Evolutionary conservation across 2,329 filamentous ascomycete genomes (phyloP).

Genomic region (Exophiala lecanii-corni): DNA sequence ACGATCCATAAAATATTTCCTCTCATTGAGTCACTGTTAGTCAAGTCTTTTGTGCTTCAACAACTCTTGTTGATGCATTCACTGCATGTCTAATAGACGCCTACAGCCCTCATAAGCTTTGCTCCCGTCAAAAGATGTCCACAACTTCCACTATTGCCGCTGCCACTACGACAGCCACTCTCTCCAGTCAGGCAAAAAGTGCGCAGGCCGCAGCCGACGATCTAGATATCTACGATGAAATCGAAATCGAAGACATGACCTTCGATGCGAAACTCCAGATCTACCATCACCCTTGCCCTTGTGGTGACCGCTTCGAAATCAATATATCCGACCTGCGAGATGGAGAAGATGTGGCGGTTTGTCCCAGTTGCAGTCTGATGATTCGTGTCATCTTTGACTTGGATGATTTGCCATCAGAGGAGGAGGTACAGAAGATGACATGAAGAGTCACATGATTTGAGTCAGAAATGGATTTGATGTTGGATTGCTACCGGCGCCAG

Average conservation of each 20-base stretch:
- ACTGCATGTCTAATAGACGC: too few species aligned
- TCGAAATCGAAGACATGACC: conserved; percentile 98
- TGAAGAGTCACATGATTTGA: too few species aligned
- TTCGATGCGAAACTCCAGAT: conserved; percentile 77
- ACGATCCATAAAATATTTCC: too few species aligned
- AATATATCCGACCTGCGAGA: conserved; percentile 77
- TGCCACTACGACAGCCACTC: conserved; percentile 6
- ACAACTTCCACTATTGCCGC: conserved; percentile 10
- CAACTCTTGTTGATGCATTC: too few species aligned
- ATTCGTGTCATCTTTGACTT: conserved; percentile 89
- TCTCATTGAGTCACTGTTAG: too few species aligned
- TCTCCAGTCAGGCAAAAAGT: neutral
- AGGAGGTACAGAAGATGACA: conserved; percentile 4
- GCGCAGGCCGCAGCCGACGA: conserved; percentile 39
- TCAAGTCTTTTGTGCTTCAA: too few species aligned
- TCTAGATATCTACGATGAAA: conserved; percentile 86
- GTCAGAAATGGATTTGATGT: too few species aligned
- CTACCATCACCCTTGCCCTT: conserved; percentile 95
- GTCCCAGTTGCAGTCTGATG: conserved; percentile 95
- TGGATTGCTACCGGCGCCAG: too few species aligned
- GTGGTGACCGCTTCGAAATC: conserved; percentile 94
- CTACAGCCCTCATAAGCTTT: too few species aligned
- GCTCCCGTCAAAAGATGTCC: too few species aligned
- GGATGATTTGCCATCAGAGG: conserved; percentile 47
- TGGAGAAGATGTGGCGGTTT: conserved; percentile 91